Percentiles rank a stretch among this genome's conserved stretches.
Conservation (phyloP, 192 early-diverging fungal genomes). For the Ambispora gerdemannii region DNA sequence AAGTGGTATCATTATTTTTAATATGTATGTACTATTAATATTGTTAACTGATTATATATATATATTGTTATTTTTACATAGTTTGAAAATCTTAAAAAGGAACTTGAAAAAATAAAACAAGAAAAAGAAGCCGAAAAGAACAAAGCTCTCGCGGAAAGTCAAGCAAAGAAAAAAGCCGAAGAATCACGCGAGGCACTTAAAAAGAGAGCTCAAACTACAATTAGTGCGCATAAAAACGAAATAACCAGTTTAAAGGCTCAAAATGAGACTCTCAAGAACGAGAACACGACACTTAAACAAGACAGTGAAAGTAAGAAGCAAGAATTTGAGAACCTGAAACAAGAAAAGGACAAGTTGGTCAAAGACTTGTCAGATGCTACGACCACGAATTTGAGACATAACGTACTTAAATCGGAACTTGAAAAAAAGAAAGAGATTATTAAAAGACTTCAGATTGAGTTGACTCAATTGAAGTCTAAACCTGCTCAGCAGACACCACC, state of each 20-base stretch:
- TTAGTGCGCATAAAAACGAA: background rate
- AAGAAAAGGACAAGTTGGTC: background rate
- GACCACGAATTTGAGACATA: background rate
- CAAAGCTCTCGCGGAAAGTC: background rate
- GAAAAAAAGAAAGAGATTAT: background rate
- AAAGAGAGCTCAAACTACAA: background rate
- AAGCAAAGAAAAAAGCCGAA: background rate
- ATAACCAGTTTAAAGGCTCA: background rate
- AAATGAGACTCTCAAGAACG: background rate
- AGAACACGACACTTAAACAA: background rate
- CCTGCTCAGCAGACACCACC: background rate
- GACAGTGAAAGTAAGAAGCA: background rate
- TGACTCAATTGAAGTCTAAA: background rate
- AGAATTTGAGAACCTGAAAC: background rate
- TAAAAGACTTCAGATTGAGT: background rate
- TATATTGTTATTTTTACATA: constrained; percentile 2
- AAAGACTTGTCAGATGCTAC: no score
- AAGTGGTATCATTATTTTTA: constrained; percentile 13
- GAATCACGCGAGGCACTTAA: background rate
- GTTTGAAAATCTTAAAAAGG: constrained; percentile 12
- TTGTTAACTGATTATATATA: no score
- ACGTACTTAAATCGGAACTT: background rate
- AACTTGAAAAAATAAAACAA: background rate
- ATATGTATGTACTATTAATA: background rate
- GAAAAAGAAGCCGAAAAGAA: constrained; percentile 1